Evolutionary conservation across 768 basidiomycete genomes (phyloP).

Genomic region (Boletus edulis): DNA sequence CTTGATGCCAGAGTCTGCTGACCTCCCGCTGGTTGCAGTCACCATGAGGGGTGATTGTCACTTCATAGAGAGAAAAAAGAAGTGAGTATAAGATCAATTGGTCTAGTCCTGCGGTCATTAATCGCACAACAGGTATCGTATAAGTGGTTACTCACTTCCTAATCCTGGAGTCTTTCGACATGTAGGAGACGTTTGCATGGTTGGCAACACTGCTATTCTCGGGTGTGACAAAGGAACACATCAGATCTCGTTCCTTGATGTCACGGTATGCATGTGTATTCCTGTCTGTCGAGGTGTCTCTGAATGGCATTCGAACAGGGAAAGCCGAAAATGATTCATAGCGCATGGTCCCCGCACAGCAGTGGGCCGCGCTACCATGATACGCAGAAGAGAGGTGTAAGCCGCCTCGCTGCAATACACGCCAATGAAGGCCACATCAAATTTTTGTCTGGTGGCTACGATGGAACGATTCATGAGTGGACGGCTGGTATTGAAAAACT

Average conservation of each 20-base stretch:
- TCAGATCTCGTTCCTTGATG: constrained; percentile 42
- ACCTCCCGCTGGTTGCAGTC: constrained; percentile 40
- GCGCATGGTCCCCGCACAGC: constrained; percentile 33
- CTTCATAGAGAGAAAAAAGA: constrained; percentile 36
- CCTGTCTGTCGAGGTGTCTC: constrained; percentile 23
- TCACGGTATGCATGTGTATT: constrained; percentile 31
- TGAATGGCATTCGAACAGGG: constrained; percentile 28
- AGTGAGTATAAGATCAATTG: constrained; percentile 20
- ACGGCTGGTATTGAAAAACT: constrained; percentile 21
- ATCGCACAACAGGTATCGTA: constrained; percentile 31
- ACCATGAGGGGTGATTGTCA: constrained; percentile 48
- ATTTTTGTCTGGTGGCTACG: constrained; percentile 51
- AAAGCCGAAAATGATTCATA: constrained; percentile 31
- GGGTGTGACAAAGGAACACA: constrained; percentile 41
- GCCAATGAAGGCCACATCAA: constrained; percentile 27
- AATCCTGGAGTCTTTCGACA: constrained; percentile 35
- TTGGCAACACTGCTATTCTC: constrained; percentile 41
- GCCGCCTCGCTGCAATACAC: constrained; percentile 41
- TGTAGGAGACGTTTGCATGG: constrained; percentile 46
- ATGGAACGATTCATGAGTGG: constrained; percentile 45
- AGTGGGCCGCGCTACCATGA: constrained; percentile 23
- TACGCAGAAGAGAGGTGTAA: constrained; percentile 35
- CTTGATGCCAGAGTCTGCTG: constrained; percentile 23
- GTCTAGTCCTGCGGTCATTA: constrained; percentile 7
- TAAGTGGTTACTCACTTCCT: constrained; percentile 38